Percentiles rank a stretch among this genome's conserved stretches.
Conservation (phyloP, 148 eudicot species). For the Persicaria maculosa region DNA sequence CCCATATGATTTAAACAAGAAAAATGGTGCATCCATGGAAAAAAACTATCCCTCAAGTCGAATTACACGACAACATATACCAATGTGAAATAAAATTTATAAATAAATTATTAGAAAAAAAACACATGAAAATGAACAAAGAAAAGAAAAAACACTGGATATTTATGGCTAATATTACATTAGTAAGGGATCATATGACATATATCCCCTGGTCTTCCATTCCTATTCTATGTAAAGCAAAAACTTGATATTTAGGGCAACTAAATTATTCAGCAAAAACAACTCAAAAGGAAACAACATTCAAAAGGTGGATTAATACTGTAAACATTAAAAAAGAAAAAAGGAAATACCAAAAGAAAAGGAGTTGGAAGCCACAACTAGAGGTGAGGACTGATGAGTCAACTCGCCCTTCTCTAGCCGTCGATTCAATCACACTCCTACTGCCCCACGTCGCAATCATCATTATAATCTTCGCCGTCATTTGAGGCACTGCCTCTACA, state of each 20-base stretch:
- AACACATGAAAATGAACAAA: no score
- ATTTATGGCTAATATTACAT: neutral
- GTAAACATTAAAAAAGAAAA: no score
- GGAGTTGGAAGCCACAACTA: neutral
- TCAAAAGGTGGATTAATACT: neutral
- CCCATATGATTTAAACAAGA: no score
- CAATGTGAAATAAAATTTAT: no score
- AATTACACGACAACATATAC: no score
- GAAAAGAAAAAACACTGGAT: no score
- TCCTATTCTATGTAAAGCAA: neutral
- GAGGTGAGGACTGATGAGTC: constrained; percentile 4
- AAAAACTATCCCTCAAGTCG: no score
- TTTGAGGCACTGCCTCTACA: neutral
- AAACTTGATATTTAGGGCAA: neutral
- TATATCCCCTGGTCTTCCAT: neutral
- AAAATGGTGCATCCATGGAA: no score
- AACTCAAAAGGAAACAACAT: neutral
- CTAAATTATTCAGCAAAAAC: neutral
- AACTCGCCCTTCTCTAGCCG: neutral
- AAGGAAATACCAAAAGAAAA: neutral
- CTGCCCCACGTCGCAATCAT: constrained; percentile 3
- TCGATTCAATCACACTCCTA: neutral
- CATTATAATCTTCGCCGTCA: constrained; percentile 5
- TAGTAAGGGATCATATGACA: neutral
- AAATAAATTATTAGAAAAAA: no score